phyloP scores from a whole-genome alignment of 225 moss, liverwort and hornwort genomes.

The Anthoceros angustus region DNA sequence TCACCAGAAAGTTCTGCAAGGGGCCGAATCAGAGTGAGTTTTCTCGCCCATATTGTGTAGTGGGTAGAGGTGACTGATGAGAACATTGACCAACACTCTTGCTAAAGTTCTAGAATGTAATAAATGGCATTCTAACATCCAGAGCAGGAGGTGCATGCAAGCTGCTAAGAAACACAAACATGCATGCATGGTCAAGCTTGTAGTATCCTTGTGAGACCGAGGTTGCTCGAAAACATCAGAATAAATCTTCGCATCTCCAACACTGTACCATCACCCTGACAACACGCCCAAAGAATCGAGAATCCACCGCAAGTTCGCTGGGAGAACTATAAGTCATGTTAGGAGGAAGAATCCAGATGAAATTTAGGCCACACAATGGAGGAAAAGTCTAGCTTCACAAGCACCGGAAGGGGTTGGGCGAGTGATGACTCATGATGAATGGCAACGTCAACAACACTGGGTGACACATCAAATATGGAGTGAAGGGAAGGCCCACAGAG shows the following conservation, averaged over 20 bases:
- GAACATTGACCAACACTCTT: not conserved
- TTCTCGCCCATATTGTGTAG: slow-evolving; percentile 61
- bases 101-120: not conserved
- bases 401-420: slow-evolving; percentile 41
- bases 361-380: not conserved
- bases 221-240: slow-evolving; percentile 44
- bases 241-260: slow-evolving; percentile 61
- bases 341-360: not conserved
- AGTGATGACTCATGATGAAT: slow-evolving; percentile 52
- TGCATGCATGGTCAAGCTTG: no score
- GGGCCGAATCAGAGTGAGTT: slow-evolving; percentile 42
- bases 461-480: slow-evolving; percentile 69
- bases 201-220: no score
- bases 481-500: no score
- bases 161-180: not conserved
- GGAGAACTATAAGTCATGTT: not conserved
- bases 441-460: slow-evolving; percentile 37
- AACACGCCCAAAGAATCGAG: slow-evolving; percentile 72
- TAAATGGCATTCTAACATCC: no score
- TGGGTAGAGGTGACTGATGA: slow-evolving; percentile 39
- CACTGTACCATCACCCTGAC: slow-evolving; percentile 39
- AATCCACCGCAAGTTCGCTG: slow-evolving; percentile 38
- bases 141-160: no score
- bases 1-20: slow-evolving; percentile 59
- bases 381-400: not conserved